Base-by-base conservation (phyloP, 768 basidiomycete genomes). In the Gymnopilus junonius region DNA sequence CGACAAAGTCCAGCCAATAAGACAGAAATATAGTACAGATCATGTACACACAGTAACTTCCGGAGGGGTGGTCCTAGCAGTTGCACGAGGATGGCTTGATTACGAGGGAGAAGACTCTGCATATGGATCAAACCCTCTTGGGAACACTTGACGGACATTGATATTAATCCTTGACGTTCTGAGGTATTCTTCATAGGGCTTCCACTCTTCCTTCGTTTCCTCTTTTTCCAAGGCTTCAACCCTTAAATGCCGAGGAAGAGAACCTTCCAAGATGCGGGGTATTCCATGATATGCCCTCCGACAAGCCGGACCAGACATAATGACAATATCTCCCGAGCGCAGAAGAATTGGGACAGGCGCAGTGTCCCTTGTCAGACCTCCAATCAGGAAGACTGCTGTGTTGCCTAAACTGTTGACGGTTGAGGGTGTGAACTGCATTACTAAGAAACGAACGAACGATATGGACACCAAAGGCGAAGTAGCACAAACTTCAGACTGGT, bases 201-300 rank as follows among this genome's bases (percentile, higher is more conserved):
- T 66, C 92, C 92, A 95, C 25, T 83, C 83, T 31, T 4, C 62
- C 46, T 17, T 43, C 68, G 54, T 48, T 3, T 72, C 73, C 15
- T 73, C 73, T 21, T 72, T 75, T n/a, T 71, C 59, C 10, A 72
- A 12, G 14, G 55, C 46, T 20, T 54, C 71, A 8, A 69, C 67
- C 35, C 60, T 63, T 25, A 93, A 78, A 70, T 92, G 83, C 8
- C 77, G 69, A 1, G 97, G 95, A 0, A 95, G 78, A 0, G 93
- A 92, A 25, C 84, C 82, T 66, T 94, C 93, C 56, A 99, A 78
- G 61, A 98, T 91, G 37, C 96, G 84, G 1, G 97, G 97, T 2
- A 99, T 87, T 14, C 96, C 97, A 68, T 99, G 97, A 73, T 93
- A 99, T n/a, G 90, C 92, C 37, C 94, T 80, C 58, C 96, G 83